Base-by-base conservation (phyloP, 116 monocot genomes). In the Papilionanthe hybrid region DNA sequence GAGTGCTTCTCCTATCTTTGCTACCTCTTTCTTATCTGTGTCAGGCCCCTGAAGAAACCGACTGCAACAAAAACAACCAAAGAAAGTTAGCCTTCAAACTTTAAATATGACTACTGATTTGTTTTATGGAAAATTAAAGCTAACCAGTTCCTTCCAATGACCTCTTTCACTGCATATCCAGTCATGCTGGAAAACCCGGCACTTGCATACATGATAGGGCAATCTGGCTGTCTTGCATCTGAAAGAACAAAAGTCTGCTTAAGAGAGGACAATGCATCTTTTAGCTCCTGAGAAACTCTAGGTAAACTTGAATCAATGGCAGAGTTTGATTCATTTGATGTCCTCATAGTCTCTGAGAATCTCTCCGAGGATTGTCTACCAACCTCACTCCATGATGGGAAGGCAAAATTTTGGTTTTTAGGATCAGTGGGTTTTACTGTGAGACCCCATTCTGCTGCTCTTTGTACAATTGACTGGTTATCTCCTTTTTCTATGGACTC, bases 221-320 rank as follows among this genome's bases (percentile, higher is more conserved):
- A 92, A 81, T 96, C 96, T 25, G 90, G 92, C 66, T 27, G 85
- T 0, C 86, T 96, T 37, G 94, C 94, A 84, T 96, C 94, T 50
- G 94, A 92, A 11, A 96, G 92, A 20, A 96, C 96, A 84, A 96
- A 96, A 1, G 96, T 92, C 73, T 96, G 96, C 78, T 91, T 87
- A 19, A 96, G 82, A 42, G 86, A 84, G 22, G 96, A 86, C 23
- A 96, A 84, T 65, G 94, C 94, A 82, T 94, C 92, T 81, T 90
- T 93, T 27, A 96, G 87, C 42, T 96, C 93, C 79, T 92, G 93
- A 42, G 93, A 93, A 20, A 92, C 92, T 65, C 90, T 80, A 23
- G 90, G 96, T 29, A 90, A 7, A 71, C 73, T 80, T 19, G 78
- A 69, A 30, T 85, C 85, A 32, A 76, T 32, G 15, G 63, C 42